phyloP scores from a whole-genome alignment of 2,329 filamentous ascomycete genomes.

The Clonostachys byssicola region DNA sequence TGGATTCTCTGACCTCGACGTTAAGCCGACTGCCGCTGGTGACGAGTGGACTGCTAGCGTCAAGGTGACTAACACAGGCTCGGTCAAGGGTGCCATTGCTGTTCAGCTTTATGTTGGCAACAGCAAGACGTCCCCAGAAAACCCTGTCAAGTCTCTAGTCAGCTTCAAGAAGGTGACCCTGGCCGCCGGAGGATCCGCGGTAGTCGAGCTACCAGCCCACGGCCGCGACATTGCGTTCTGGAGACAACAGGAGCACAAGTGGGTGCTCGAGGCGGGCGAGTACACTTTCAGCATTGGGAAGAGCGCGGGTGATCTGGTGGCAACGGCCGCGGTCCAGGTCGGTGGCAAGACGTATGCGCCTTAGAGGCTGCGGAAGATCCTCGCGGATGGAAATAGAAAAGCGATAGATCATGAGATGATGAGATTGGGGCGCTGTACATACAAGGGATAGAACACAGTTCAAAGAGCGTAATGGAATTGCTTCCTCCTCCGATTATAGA shows the following conservation, averaged over 20 bases:
- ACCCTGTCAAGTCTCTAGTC: constrained; percentile 20
- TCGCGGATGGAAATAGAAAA: too few relatives aligned
- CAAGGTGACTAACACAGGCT: constrained; percentile 54
- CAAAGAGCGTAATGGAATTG: too few relatives aligned
- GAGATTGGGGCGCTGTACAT: too few relatives aligned
- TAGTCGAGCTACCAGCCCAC: constrained; percentile 12
- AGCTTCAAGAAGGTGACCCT: constrained; percentile 19
- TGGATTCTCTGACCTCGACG: constrained; percentile 50
- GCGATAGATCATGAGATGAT: too few relatives aligned
- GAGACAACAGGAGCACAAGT: constrained; percentile 15
- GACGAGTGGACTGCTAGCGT: constrained; percentile 51
- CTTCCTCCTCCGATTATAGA: too few relatives aligned
- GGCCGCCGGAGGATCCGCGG: constrained; percentile 7
- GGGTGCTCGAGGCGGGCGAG: constrained; percentile 17
- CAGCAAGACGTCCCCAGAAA: constrained; percentile 4
- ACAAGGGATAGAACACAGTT: too few relatives aligned
- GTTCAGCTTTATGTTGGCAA: constrained; percentile 45
- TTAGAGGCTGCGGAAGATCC: neutral
- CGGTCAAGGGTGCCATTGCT: constrained; percentile 38
- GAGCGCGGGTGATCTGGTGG: constrained; percentile 11
- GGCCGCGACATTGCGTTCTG: constrained; percentile 18
- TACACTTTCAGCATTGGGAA: constrained; percentile 17
- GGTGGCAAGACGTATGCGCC: neutral
- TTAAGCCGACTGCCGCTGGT: constrained; percentile 11
- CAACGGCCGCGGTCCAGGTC: neutral